Base-by-base conservation (phyloP, 192 early-diverging fungal species). In the Mortierella antarctica region DNA sequence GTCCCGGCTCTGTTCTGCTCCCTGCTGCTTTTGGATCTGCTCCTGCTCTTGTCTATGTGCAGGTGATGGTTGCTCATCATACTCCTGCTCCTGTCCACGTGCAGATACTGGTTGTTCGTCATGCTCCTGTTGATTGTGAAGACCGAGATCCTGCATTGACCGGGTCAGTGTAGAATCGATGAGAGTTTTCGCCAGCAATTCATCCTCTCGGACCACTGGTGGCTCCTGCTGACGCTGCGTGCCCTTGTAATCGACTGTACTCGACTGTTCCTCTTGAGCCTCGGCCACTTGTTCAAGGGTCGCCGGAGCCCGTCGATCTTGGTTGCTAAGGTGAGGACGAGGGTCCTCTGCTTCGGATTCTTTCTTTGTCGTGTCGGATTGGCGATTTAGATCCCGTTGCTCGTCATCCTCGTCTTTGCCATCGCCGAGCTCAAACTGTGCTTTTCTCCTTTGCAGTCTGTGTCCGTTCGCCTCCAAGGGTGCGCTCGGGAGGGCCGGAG, bases 361-460 rank as follows among this genome's bases (percentile, higher is more conserved):
- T 56, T 64, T 61, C 40, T 50, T 61, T 62, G 51, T 71, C 56
- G 48, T 44, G 9, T 57, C 62, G 41, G 62, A 58, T 17, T 63
- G 58, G 11, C 57, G 21, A 10, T 69, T 31, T 40, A 31, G 58
- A 47, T 47, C 11, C 31, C 58, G 59, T 13, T 62, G 40, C 39
- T 76, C 21, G 17, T n/a, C 15, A 18, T 55, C 54, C 7, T 55
- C 69, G 13, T 42, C 60, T 13, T 31, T 54, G 10, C 17, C 58
- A 41, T 60, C 63, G 20, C 65, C 73, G 20, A 68, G 50, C 54
- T 75, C 73, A 42, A 75, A 68, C 44, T 75, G 73, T 15, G 73
- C 66, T 23, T 75, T 75, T 62, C 61, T 48, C 13, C 66, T 62
- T 14, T 53, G 59, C 17, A 45, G 17, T 1, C 41, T 56, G 49